Base-by-base conservation (phyloP, 805 yeast species). In the Zygosaccharomyces lentus region DNA sequence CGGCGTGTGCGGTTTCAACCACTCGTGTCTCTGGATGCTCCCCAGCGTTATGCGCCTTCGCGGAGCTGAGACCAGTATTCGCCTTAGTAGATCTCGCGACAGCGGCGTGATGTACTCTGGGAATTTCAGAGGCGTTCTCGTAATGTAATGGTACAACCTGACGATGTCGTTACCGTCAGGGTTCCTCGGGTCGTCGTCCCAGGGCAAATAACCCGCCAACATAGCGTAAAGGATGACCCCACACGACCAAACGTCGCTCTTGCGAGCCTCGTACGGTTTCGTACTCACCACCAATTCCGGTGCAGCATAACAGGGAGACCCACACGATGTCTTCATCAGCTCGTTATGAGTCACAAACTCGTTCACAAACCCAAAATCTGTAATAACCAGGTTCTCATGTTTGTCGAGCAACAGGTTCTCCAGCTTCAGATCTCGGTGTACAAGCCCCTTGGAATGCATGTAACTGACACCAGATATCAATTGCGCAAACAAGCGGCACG, bases 231-330 rank as follows among this genome's bases (percentile, higher is more conserved):
- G 69, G 44, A 93, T 93, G 24, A 93, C 90, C 49, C 99, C 99
- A 58, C 96, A 81, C 0, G 96, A 87, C 99, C 99, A 93, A 35
- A 90, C 84, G 67, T 93, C 99, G 26, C 88, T 97, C 66, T 88
- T 89, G 51, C 88, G 78, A 17, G 96, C 97, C 55, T 86, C 88
- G 63, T 93, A 93, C 12, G 95, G 89, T 44, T 81, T 77, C 52
- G 82, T 87, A 9, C 91, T 84, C 25, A 89, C 83, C 2, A 93
- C 99, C 47, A 93, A 70, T 64, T 93, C 99, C 0, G 99, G 99
- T 1, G 99, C 99, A 0, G 99, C 99, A 66, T 91, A 91, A 65
- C 99, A 91, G 1, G 99, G 99, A 2, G 96, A 87, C 1, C 99
- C 99, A 66, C 99, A 91, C 30, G 90, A 80, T 1, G 98, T 91